phyloP scores from a whole-genome alignment of 2,329 filamentous ascomycete species.

The Stemphylium vesicarium region DNA sequence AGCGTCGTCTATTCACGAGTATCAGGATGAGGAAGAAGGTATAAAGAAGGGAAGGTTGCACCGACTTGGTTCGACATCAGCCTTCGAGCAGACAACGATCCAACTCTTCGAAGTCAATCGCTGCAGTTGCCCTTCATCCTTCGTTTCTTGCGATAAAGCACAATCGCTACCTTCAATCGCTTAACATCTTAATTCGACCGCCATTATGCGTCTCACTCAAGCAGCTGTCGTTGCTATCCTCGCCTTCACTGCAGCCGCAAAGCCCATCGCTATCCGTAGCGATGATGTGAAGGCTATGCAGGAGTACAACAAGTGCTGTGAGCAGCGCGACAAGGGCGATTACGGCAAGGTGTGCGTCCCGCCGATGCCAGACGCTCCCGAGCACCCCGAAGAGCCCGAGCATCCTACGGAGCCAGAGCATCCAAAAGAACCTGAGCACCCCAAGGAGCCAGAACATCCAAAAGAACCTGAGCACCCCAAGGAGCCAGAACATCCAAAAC shows the following conservation, averaged over 20 bases:
- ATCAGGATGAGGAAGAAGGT: not conserved
- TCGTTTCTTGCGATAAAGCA: constrained; percentile 3
- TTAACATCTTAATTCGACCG: not conserved
- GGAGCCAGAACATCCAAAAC: too few relatives aligned
- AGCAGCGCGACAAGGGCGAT: constrained; percentile 4
- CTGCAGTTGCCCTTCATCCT: constrained; percentile 2
- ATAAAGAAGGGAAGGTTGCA: constrained; percentile 6
- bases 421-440: not conserved
- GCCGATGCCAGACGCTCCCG: too few relatives aligned
- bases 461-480: not conserved
- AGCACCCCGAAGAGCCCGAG: not conserved
- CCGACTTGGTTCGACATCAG: constrained; percentile 2
- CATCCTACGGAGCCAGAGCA: not conserved
- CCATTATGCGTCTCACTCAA: constrained; percentile 22
- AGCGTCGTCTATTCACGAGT: too few relatives aligned
- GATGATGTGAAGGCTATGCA: constrained; percentile 9
- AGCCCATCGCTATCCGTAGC: constrained; percentile 15
- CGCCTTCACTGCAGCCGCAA: constrained; percentile 19
- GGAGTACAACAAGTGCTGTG: constrained; percentile 14
- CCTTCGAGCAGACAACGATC: constrained; percentile 4
- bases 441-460: not conserved
- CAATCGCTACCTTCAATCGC: constrained; percentile 5
- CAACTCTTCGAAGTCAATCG: constrained; percentile 2
- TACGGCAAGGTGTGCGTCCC: constrained; percentile 2
- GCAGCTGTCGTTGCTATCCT: constrained; percentile 20